Conservation (phyloP, 1,284 basidiomycete genomes). For the Ceratobasidium sp. region DNA sequence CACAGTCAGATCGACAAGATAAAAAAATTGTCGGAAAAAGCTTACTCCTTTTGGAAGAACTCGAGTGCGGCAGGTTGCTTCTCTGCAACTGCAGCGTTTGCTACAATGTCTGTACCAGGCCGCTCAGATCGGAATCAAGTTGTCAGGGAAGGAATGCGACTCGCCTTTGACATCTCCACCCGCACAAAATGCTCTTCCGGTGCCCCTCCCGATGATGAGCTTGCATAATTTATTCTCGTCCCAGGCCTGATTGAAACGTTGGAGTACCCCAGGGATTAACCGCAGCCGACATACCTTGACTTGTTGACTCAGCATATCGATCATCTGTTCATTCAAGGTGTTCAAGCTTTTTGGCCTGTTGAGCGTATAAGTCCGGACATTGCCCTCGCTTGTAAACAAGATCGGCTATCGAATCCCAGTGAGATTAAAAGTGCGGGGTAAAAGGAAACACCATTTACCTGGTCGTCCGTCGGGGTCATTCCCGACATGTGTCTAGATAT, state of each 20-base stretch:
- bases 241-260: slow-evolving; percentile 72
- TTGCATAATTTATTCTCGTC: slow-evolving; percentile 75
- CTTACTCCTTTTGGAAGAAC: slow-evolving; percentile 92
- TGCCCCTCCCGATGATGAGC: slow-evolving; percentile 81
- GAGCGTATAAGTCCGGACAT: slow-evolving; percentile 75
- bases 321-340: slow-evolving; percentile 87
- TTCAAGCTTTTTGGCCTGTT: slow-evolving; percentile 90
- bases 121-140: slow-evolving; percentile 6
- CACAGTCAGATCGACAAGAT: slow-evolving; percentile 28
- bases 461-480: slow-evolving; percentile 12
- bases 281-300: slow-evolving; percentile 68
- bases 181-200: slow-evolving; percentile 89
- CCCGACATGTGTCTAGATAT: slow-evolving; percentile 36
- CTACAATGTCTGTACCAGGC: slow-evolving; percentile 63
- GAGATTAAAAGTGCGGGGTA: not conserved
- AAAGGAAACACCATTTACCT: not conserved
- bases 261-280: slow-evolving; percentile 29
- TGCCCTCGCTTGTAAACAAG: slow-evolving; percentile 73
- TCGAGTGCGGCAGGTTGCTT: slow-evolving; percentile 73
- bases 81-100: slow-evolving; percentile 60
- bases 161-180: slow-evolving; percentile 92
- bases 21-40: slow-evolving; percentile 2
- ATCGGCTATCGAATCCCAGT: slow-evolving; percentile 58
- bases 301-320: slow-evolving; percentile 74
- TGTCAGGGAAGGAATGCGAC: slow-evolving; percentile 53